A percentile compares a stretch with the other conserved stretches of the same genome.
phyloP scores from a whole-genome alignment of 2,329 filamentous ascomycete species.

The Cryphonectria naterciae region DNA sequence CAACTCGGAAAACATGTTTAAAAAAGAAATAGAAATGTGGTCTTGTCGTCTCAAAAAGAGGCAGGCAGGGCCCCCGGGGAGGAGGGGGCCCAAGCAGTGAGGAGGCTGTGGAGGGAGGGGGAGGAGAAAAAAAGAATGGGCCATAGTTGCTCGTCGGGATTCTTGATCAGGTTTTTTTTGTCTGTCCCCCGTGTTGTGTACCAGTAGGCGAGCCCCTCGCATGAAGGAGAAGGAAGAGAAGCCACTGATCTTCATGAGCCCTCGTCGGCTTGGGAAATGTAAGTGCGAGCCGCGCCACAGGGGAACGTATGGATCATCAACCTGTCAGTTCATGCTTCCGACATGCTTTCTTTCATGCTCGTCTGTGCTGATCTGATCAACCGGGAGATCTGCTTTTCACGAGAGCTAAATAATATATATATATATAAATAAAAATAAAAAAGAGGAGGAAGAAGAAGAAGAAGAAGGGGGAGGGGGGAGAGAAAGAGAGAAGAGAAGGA shows the following conservation, averaged over 20 bases:
- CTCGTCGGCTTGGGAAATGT: background rate
- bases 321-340: conserved; percentile 1
- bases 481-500: conserved; percentile 11
- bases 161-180: conserved; percentile 1
- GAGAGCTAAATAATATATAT: background rate
- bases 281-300: background rate
- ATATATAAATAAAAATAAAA: too few relatives aligned
- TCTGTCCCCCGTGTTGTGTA: too few relatives aligned
- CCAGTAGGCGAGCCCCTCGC: background rate
- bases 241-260: conserved; percentile 1
- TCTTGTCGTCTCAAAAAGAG: background rate
- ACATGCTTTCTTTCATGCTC: background rate
- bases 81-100: background rate
- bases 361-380: conserved; percentile 22
- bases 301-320: background rate
- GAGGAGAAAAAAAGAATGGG: background rate
- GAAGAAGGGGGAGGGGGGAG: background rate
- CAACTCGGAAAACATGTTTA: too few relatives aligned
- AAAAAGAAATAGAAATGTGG: background rate
- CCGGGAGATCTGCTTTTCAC: conserved; percentile 22
- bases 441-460: conserved; percentile 20
- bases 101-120: background rate
- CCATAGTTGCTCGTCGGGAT: background rate
- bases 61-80: background rate
- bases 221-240: background rate